Evolutionary conservation across 2,329 filamentous ascomycete species (phyloP).

Genomic region (Leptographium radiaticola): DNA sequence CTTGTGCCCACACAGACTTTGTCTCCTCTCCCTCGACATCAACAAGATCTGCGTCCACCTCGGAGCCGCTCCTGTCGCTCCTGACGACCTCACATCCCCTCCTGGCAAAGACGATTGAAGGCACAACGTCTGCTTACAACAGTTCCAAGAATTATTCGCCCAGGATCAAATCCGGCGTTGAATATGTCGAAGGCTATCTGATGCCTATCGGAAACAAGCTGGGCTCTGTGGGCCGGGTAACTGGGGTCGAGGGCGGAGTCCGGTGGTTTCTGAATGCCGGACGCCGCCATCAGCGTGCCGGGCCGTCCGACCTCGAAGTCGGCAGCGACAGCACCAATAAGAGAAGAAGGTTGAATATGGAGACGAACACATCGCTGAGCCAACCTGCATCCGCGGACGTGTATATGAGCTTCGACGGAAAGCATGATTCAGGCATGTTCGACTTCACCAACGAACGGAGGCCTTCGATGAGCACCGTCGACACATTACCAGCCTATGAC

Average conservation of each 20-base stretch:
- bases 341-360: conserved; percentile 24
- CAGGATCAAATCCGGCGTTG: conserved; percentile 70
- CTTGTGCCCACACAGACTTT: conserved; percentile 36
- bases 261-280: conserved; percentile 64
- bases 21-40: conserved; percentile 44
- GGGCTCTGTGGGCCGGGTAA: conserved; percentile 68
- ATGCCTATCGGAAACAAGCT: conserved; percentile 80
- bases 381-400: not conserved
- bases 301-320: conserved; percentile 26
- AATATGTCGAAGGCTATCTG: conserved; percentile 81
- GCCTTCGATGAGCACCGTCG: conserved; percentile 54
- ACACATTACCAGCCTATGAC: conserved; percentile 74
- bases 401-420: not conserved
- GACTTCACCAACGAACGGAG: conserved; percentile 30
- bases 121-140: conserved; percentile 73
- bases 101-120: conserved; percentile 72
- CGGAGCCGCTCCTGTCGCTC: conserved; percentile 72
- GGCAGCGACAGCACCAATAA: conserved; percentile 37
- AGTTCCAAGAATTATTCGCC: conserved; percentile 85
- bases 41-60: conserved; percentile 21
- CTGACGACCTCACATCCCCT: conserved; percentile 81
- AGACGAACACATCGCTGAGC: not conserved
- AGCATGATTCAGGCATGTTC: conserved; percentile 8
- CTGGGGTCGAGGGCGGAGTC: conserved; percentile 77
- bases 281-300: conserved; percentile 34